phyloP scores from a whole-genome alignment of 1,284 basidiomycete species.

The Erythrobasidium hasegawianum region DNA sequence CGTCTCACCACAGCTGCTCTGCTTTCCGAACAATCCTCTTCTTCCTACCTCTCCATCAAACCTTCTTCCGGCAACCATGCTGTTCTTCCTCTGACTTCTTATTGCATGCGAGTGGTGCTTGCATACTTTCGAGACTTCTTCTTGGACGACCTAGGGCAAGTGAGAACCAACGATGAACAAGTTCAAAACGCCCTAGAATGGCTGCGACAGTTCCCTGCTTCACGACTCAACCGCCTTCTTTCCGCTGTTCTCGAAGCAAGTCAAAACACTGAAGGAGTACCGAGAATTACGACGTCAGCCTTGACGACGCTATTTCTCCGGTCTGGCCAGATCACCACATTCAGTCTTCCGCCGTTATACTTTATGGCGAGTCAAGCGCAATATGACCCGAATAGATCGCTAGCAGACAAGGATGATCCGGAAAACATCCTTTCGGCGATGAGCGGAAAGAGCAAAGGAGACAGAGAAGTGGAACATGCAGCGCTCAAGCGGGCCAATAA shows the following conservation, averaged over 20 bases:
- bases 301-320: constrained; percentile 17
- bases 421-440: constrained; percentile 24
- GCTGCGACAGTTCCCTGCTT: constrained; percentile 13
- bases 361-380: constrained; percentile 28
- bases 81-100: constrained; percentile 7
- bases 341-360: constrained; percentile 16
- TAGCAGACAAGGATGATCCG: constrained; percentile 27
- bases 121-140: constrained; percentile 16
- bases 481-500: constrained; percentile 15
- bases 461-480: not conserved
- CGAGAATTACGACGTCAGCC: constrained; percentile 20
- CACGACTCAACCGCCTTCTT: constrained; percentile 19
- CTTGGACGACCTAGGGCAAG: constrained; percentile 26
- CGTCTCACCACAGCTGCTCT: constrained; percentile 31
- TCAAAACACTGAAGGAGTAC: not conserved
- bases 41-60: constrained; percentile 27
- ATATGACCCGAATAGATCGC: constrained; percentile 19
- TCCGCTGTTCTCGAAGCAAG: constrained; percentile 5
- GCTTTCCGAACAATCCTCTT: constrained; percentile 16
- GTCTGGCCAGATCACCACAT: constrained; percentile 18
- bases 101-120: constrained; percentile 4
- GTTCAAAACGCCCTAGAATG: constrained; percentile 17
- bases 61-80: not conserved
- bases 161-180: constrained; percentile 16
- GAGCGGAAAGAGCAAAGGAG: not conserved